A percentile compares a stretch with the other conserved stretches of the same genome.
Evolutionary conservation across 2,329 filamentous ascomycete species (phyloP).

Genomic region (Fusarium buxicola): DNA sequence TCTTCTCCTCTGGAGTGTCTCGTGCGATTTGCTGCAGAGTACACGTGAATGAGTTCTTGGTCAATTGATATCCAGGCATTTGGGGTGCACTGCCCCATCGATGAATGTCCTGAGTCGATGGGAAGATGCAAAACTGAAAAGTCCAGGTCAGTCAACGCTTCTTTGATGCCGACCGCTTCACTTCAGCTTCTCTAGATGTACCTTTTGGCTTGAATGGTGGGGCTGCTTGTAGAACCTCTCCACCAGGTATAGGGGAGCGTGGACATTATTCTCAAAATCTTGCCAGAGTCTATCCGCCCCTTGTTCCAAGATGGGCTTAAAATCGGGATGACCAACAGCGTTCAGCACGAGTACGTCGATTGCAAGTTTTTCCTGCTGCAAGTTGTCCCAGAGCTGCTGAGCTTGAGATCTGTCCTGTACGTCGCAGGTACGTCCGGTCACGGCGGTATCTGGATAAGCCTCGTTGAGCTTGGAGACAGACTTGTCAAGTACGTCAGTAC

Average conservation of each 20-base stretch:
- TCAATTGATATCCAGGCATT: constrained; percentile 50
- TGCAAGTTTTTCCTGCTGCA: neutral
- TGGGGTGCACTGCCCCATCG: constrained; percentile 35
- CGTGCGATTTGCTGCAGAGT: constrained; percentile 52
- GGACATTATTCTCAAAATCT: constrained; percentile 39
- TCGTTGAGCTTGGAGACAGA: constrained; percentile 20
- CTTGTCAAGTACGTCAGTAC: constrained; percentile 13
- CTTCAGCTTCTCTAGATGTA: rapidly evolving
- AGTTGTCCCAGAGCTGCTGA: constrained; percentile 17
- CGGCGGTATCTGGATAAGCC: constrained; percentile 11
- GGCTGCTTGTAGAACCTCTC: constrained; percentile 40
- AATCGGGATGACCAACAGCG: constrained; percentile 16
- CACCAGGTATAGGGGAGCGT: constrained; percentile 25
- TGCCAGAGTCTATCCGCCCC: constrained; percentile 38
- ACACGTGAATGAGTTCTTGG: constrained; percentile 52
- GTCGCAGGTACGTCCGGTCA: constrained; percentile 11
- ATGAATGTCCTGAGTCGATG: constrained; percentile 44
- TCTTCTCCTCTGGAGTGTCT: constrained; percentile 45
- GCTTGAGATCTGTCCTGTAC: constrained; percentile 9
- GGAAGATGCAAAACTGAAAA: constrained; percentile 21
- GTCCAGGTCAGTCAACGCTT: neutral
- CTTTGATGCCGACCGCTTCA: rapidly evolving
- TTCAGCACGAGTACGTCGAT: constrained; percentile 35
- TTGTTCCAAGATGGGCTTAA: constrained; percentile 33
- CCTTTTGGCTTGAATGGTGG: constrained; percentile 21